Percentiles rank a stretch among this genome's conserved stretches.
Conservation (phyloP, 2,329 filamentous ascomycete genomes). For the Ceratocystis colombiana region DNA sequence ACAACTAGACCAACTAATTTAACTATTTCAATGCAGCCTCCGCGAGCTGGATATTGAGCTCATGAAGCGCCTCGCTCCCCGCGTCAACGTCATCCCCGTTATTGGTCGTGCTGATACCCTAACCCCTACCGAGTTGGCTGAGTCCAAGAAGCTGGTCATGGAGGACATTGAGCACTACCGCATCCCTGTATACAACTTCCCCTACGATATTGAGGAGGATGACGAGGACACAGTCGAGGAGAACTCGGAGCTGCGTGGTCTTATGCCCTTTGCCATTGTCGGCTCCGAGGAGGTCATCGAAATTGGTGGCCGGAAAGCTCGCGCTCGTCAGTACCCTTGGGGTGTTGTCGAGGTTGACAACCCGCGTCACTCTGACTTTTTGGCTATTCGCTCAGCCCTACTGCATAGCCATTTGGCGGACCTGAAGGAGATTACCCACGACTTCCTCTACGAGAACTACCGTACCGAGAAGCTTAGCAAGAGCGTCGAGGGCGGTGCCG, state of each 20-base stretch:
- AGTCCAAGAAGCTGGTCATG: slow-evolving; percentile 99
- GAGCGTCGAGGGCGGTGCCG: slow-evolving; percentile 85
- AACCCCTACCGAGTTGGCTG: slow-evolving; percentile 88
- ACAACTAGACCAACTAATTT: slow-evolving; percentile 20
- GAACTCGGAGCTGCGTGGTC: slow-evolving; percentile 89
- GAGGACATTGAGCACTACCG: slow-evolving; percentile 99
- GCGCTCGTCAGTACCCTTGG: slow-evolving; percentile 97
- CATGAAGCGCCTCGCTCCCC: slow-evolving; percentile 97
- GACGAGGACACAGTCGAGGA: slow-evolving; percentile 99
- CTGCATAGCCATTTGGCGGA: slow-evolving; percentile 97
- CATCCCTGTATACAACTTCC: slow-evolving; percentile 99
- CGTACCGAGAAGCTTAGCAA: slow-evolving; percentile 99
- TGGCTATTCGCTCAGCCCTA: slow-evolving; percentile 90
- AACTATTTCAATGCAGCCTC: slow-evolving; percentile 48
- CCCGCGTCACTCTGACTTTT: slow-evolving; percentile 95
- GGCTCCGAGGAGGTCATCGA: slow-evolving; percentile 93
- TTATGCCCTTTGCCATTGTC: slow-evolving; percentile 99
- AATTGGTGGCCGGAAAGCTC: slow-evolving; percentile 82
- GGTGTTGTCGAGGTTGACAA: slow-evolving; percentile 98
- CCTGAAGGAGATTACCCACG: slow-evolving; percentile 98
- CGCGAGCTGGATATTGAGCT: slow-evolving; percentile 98
- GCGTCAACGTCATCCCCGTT: slow-evolving; percentile 97
- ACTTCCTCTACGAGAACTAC: slow-evolving; percentile 99
- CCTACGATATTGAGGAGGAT: slow-evolving; percentile 98
- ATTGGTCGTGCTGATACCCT: slow-evolving; percentile 98